Evolutionary conservation across 164 flowering plant species (phyloP).

Genomic region (Macadamia tetraphylla): DNA sequence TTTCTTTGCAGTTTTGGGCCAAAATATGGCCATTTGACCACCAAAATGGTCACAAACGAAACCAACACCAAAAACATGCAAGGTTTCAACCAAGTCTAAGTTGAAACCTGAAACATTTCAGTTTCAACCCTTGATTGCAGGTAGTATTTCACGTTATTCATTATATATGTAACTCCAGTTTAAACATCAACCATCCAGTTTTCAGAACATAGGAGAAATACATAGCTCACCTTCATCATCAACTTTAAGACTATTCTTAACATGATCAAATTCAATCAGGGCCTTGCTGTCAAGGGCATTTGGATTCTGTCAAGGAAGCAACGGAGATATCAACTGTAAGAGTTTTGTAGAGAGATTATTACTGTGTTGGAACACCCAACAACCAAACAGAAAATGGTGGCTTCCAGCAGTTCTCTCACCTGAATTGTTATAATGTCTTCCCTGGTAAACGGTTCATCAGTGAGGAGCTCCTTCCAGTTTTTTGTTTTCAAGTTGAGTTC

Average conservation of each 20-base stretch:
- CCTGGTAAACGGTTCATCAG: slow-evolving; percentile 86
- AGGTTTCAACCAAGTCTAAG: too few relatives aligned
- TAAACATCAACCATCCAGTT: too few relatives aligned
- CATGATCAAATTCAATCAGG: slow-evolving; percentile 86
- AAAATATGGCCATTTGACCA: too few relatives aligned
- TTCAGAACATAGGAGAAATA: not conserved
- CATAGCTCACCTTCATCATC: slow-evolving; percentile 79
- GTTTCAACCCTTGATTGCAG: too few relatives aligned
- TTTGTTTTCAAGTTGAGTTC: slow-evolving; percentile 88
- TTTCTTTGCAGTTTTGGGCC: too few relatives aligned
- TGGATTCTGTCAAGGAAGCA: slow-evolving; percentile 60
- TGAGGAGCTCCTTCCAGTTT: slow-evolving; percentile 96
- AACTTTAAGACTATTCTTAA: slow-evolving; percentile 67
- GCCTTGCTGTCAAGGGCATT: slow-evolving; percentile 78
- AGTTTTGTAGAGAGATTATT: not conserved
- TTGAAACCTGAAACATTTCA: too few relatives aligned
- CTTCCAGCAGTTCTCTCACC: slow-evolving; percentile 28
- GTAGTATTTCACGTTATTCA: too few relatives aligned
- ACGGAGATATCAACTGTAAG: not conserved
- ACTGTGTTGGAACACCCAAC: not conserved
- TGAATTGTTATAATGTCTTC: slow-evolving; percentile 90
- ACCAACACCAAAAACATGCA: too few relatives aligned
- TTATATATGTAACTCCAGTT: too few relatives aligned
- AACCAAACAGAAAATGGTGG: slow-evolving; percentile 4
- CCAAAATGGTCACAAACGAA: too few relatives aligned